Base-by-base conservation (phyloP, 2,329 filamentous ascomycete genomes). In the Didymosphaeria variabile region DNA sequence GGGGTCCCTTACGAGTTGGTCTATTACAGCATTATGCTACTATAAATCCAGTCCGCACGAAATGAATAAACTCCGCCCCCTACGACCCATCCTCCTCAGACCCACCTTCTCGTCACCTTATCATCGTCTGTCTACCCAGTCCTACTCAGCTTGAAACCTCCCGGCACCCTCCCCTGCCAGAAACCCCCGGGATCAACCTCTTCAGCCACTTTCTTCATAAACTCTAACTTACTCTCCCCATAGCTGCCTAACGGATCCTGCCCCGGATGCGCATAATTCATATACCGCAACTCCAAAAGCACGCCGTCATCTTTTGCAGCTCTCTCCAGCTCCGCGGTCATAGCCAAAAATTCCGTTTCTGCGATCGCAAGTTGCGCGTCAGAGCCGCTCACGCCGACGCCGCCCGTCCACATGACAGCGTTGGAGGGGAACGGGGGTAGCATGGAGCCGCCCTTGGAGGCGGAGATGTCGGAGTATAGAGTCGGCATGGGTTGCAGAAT, bases 201-300 rank as follows among this genome's bases (percentile, higher is more conserved):
- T 40, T 23, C 31, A 13, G 57, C 58, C 21, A 66, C 57, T 13
- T 50, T 42, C 40, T 32, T 47, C 61, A 70, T 47, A 15, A 55
- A 61, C 13, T 9, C 47, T 21, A 62, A 17, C 34, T 61, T 69
- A 23, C 57, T 63, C 26, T 5, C 12, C 32, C 69, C 69, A 61
- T 69, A 71, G 46, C 60, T 63, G 12, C 32, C 58, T n/a, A 71
- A 46, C 2, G 60, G 52, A 53, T 65, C 57, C 55, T 70, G 66
- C 15, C 29, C 51, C 19, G 40, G 17, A 47, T 61, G 56, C 17
- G 66, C 67, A 60, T 70, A 66, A 38, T 70, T 69, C 58, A 69
- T 29, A 51, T 66, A 70, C 26, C 32, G 26, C 7, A 49, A 58
- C 7, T 55, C 47, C 38, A n/a, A 34, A 6, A 42, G 2, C 3